These are phyloP conservation scores for Coemansia asiatica DNA, from an alignment of 192 early-diverging fungal genomes.

Conservation along the genomic window DNA sequence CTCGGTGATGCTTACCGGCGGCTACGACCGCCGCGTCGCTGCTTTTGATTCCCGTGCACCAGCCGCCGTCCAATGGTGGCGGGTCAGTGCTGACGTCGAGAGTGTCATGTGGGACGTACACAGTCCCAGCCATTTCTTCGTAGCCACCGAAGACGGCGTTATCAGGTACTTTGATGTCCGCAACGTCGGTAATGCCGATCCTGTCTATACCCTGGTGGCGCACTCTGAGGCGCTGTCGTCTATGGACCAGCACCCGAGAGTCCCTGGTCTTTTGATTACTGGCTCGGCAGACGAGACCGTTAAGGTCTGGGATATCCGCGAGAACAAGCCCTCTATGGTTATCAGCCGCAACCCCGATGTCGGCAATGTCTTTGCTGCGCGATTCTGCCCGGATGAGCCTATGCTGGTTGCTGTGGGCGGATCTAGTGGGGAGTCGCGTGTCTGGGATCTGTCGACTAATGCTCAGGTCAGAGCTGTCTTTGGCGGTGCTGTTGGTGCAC, in stretches of 20 bases:
- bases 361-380: constrained; percentile 79
- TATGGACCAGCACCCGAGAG: constrained; percentile 77
- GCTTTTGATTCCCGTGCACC: constrained; percentile 93
- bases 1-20: constrained; percentile 85
- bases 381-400: constrained; percentile 92
- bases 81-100: constrained; percentile 84
- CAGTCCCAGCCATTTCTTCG: constrained; percentile 73
- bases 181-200: constrained; percentile 29
- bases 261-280: constrained; percentile 87
- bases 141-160: constrained; percentile 87
- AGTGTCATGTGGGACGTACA: constrained; percentile 90
- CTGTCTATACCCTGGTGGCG: constrained; percentile 88
- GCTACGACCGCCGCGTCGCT: constrained; percentile 86
- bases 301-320: constrained; percentile 89
- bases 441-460: constrained; percentile 93
- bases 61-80: constrained; percentile 65
- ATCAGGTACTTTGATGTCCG: constrained; percentile 89
- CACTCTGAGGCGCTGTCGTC: constrained; percentile 88
- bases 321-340: constrained; percentile 77
- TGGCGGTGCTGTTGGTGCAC: constrained; percentile 20
- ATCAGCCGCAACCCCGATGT: constrained; percentile 82
- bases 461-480: constrained; percentile 65
- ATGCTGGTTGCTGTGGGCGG: constrained; percentile 86
- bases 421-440: constrained; percentile 81
- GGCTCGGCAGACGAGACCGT: constrained; percentile 86